Base-by-base conservation (phyloP, 352 stramenopile species). In the Pythium grandisporangium region DNA sequence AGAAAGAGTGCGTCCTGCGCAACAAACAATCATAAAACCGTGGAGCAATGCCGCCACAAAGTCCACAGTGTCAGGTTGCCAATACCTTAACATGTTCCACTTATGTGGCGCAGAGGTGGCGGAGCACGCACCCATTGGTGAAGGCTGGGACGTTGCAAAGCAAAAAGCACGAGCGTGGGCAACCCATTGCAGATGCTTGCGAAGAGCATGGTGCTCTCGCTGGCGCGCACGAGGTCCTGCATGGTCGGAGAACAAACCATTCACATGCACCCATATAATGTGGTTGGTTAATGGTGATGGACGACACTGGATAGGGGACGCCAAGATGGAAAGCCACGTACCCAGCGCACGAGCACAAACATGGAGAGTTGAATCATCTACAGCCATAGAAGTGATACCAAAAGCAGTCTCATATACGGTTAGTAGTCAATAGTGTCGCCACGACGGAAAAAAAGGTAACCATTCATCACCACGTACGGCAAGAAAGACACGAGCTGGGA, bases 1-100 rank as follows among this genome's bases (percentile, higher is more conserved):
- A 91, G 64, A 36, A 88, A 91, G 26, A 91, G 53, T 13, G 74
- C 74, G 51, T 91, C 78, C 76, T 90, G 17, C 6, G 19, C 22
- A 27, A n/a, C n/a, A n/a, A n/a, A n/a, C n/a, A n/a, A n/a, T n/a
- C n/a, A n/a, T n/a, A n/a, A n/a, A n/a, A n/a, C n/a, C n/a, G n/a
- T n/a, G n/a, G n/a, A n/a, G n/a, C n/a, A n/a, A n/a, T n/a, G n/a
- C n/a, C n/a, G n/a, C n/a, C n/a, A n/a, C n/a, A n/a, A n/a, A n/a
- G n/a, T n/a, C n/a, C n/a, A n/a, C n/a, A n/a, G n/a, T n/a, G n/a
- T n/a, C n/a, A n/a, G n/a, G n/a, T n/a, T n/a, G n/a, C n/a, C n/a
- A n/a, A n/a, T n/a, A n/a, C n/a, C n/a, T n/a, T n/a, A n/a, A n/a
- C n/a, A n/a, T n/a, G n/a, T n/a, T n/a, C n/a, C n/a, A n/a, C n/a